A percentile compares a stretch with the other conserved stretches of the same genome.
These are phyloP conservation scores for Spinellus fusiger DNA, from an alignment of 192 early-diverging fungal species.

Conservation along the genomic window DNA sequence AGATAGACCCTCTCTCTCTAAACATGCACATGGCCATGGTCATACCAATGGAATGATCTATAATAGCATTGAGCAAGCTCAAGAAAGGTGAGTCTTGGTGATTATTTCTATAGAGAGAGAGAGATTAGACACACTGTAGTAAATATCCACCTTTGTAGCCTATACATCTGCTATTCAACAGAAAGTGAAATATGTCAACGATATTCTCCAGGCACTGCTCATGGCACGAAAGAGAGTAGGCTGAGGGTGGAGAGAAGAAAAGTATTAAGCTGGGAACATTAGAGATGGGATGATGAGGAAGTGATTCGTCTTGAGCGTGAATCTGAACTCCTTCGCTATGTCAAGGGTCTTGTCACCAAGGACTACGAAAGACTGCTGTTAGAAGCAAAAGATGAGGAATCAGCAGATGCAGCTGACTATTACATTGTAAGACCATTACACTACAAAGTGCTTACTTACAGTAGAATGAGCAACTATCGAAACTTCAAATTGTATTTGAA, in stretches of 20 bases:
- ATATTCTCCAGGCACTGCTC: conserved; percentile 54
- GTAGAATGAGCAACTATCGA: conserved; percentile 35
- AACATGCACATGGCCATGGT: neutral
- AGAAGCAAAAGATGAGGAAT: conserved; percentile 15
- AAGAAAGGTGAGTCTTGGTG: conserved; percentile 30
- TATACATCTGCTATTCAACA: conserved; percentile 56
- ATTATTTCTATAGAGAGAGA: neutral
- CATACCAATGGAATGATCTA: neutral
- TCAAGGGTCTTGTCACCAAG: conserved; percentile 51
- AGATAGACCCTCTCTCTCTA: neutral
- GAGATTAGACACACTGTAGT: neutral
- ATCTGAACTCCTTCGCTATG: conserved; percentile 56
- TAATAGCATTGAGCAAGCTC: conserved; percentile 32
- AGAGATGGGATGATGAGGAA: conserved; percentile 66
- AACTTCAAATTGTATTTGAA: conserved; percentile 42
- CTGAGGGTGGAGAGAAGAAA: neutral
- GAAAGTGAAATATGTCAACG: conserved; percentile 51
- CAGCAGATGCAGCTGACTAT: conserved; percentile 19
- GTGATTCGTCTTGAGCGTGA: conserved; percentile 43
- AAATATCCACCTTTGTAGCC: conserved; percentile 30
- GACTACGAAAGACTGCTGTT: conserved; percentile 45
- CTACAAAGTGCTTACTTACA: conserved; percentile 3
- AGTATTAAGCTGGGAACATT: neutral
- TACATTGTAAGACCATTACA: conserved; percentile 10
- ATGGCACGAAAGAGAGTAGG: conserved; percentile 52